These are phyloP conservation scores for Diospyros kaki DNA, from an alignment of 148 eudicot species.

Conservation along the genomic window DNA sequence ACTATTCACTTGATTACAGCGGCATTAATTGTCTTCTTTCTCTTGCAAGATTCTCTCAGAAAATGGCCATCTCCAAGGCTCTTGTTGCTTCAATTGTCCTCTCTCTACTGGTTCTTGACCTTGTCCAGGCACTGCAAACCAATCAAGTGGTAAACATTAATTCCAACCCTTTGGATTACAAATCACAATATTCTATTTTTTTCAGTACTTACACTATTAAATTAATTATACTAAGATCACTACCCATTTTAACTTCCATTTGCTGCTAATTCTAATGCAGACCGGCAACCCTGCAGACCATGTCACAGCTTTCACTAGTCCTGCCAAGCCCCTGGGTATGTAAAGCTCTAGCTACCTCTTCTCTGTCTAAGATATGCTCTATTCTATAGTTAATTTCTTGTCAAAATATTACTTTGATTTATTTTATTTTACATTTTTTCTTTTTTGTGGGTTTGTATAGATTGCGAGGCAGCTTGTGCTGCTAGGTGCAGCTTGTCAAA, in stretches of 20 bases:
- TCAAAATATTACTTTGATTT: not conserved
- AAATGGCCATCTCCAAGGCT: conserved; percentile 25
- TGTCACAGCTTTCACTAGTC: not conserved
- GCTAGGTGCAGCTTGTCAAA: conserved; percentile 40
- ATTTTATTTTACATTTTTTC: not conserved
- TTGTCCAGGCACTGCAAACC: conserved; percentile 19
- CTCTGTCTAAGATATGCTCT: not conserved
- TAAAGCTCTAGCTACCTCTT: not conserved
- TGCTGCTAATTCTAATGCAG: conserved; percentile 14
- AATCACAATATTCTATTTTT: not conserved
- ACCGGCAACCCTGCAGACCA: conserved; percentile 9
- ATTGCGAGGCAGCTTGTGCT: conserved; percentile 48
- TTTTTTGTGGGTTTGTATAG: conserved; percentile 16
- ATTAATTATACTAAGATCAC: not conserved
- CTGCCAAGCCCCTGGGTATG: conserved; percentile 10
- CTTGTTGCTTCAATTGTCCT: conserved; percentile 27
- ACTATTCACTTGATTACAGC: no score
- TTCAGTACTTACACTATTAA: not conserved
- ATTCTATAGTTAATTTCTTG: not conserved
- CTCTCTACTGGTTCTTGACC: conserved; percentile 22
- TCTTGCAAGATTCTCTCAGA: not conserved
- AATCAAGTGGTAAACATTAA: conserved; percentile 21
- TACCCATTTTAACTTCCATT: not conserved
- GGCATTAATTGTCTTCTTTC: no score
- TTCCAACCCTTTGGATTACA: not conserved